Conservation (phyloP, 2,329 filamentous ascomycete species). For the Cladobotryum protrusum region DNA sequence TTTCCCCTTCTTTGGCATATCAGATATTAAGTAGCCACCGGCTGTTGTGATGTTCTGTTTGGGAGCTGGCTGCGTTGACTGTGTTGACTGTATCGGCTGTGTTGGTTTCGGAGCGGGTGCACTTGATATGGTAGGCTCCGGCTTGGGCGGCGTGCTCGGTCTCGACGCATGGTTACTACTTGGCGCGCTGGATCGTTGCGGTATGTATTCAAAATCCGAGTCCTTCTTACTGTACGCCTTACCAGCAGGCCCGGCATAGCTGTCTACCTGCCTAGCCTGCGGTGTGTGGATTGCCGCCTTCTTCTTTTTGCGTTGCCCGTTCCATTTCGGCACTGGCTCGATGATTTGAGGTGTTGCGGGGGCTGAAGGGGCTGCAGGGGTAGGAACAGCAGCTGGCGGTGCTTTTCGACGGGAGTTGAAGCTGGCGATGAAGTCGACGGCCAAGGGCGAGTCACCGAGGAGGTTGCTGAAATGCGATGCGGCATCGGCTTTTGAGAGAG, state of each 20-base stretch:
- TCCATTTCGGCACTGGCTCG: slow-evolving; percentile 44
- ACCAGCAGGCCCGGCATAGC: slow-evolving; percentile 60
- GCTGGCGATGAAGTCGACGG: slow-evolving; percentile 69
- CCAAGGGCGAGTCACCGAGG: slow-evolving; percentile 75
- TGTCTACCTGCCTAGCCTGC: slow-evolving; percentile 51
- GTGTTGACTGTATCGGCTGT: not conserved
- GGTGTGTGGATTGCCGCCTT: slow-evolving; percentile 58
- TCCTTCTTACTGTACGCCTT: slow-evolving; percentile 69
- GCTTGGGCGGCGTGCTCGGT: slow-evolving; percentile 28
- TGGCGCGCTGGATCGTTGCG: slow-evolving; percentile 38
- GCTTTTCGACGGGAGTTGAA: slow-evolving; percentile 64
- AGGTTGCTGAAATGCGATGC: slow-evolving; percentile 83
- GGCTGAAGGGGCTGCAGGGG: slow-evolving; percentile 4
- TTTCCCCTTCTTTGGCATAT: slow-evolving; percentile 55
- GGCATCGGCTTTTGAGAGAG: slow-evolving; percentile 69
- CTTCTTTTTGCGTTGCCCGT: slow-evolving; percentile 47
- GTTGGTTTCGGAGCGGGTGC: not conserved
- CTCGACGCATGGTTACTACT: slow-evolving; percentile 32
- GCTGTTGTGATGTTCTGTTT: slow-evolving; percentile 54
- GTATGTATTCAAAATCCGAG: slow-evolving; percentile 66
- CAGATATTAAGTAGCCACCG: slow-evolving; percentile 79
- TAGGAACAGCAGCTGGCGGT: slow-evolving; percentile 21
- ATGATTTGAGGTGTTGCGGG: slow-evolving; percentile 21
- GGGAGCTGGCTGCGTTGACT: slow-evolving; percentile 21
- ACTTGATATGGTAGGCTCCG: slow-evolving; percentile 32